Base-by-base conservation (phyloP, 2,329 filamentous ascomycete genomes). In the Penicillium sp. region DNA sequence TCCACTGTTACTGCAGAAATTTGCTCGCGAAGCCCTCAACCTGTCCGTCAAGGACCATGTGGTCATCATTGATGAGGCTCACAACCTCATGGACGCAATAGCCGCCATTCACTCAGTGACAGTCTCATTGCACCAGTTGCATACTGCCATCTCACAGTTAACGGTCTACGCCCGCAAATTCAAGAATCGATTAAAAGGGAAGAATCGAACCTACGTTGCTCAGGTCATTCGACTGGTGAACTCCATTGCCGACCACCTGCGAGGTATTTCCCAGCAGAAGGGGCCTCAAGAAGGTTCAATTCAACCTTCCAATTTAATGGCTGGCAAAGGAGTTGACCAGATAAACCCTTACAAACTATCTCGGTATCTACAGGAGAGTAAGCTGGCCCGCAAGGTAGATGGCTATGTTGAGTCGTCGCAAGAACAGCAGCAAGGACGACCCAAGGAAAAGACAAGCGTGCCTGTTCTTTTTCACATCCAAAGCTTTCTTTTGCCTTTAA, bases 31-130 rank as follows among this genome's bases (percentile, higher is more conserved):
- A 50, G 89, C 93, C 0, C 76, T 98, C 0, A 85, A 86, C 0
- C 82, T 98, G 35, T 91, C 86, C 20, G 70, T 98, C 7, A 89
- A 94, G 58, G 82, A 84, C 4, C 93, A 95, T 61, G 77, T 98
- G 0, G 83, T 98, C n/a, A 86, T 98, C 22, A 87, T 98, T 39
- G 93, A 98, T 57, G 93, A 98, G 72, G 93, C 93, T 0, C 93
- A 98, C 65, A 98, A 98, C 62, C 80, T 98, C 42, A 95, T 96
- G 85, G 90, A 96, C 65, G 89, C 91, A 0, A 88, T 98, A 37
- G 81, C 88, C 13, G 85, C 84, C 37, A 93, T 95, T 27, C 84
- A 96, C 64, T 90, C 90, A 0, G 81, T 88, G 0, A 81, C 86
- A 28, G 77, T 97, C 16, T 81, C 80, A 2, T 72, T 95, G 3